Evolutionary conservation across 345 rosid genomes (phyloP), one percentile per base, ranked within the genome.

Genomic region (Eutrema heterophyllum): DNA sequence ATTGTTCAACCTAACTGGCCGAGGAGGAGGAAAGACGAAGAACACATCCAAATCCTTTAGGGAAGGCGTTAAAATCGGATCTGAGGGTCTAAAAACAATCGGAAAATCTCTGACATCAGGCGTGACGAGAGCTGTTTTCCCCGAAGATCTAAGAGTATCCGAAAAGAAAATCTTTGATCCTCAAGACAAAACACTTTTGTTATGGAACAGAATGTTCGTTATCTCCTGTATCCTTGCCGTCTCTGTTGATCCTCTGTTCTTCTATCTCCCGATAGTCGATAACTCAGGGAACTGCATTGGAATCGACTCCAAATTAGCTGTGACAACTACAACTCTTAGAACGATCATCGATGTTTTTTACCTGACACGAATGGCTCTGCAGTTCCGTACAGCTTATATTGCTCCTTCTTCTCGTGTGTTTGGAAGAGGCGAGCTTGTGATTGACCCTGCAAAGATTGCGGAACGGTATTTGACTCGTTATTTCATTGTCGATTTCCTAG

Each of bases 371-470:
- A 84, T 92, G 85, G 86, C 81, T 66, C 84, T 92, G 48, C 97
- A 92, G 76, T 92, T 92, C 64, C 86, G 90, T 7, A 92, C 93
- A 18, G 96, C 96, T 8, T 92, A 81, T 53, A 84, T 89, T 61
- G 97, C 97, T 18, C 97, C 96, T 12, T 91, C 97, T 3, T 91
- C 97, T 2, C 79, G 97, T 35, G 97, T 91, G 13, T 92, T 92
- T 27, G 97, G 97, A 39, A 84, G 97, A 27, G 97, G 97, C 59
- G 97, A 92, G 79, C 96, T 92, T 55, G 97, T 92, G 11, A 89
- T 89, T 18, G 93, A 89, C 77, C 78, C 96, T 67, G 89, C 84
- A 44, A 78, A 89, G 71, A 92, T 92, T 59, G 93, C 97, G 4
- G 64, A 78, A 55, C 81, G 94, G 26, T 91, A 91, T 38, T 64